phyloP scores from a whole-genome alignment of 2,329 filamentous ascomycete genomes.

The Paracorniculantispora psalliotae region DNA sequence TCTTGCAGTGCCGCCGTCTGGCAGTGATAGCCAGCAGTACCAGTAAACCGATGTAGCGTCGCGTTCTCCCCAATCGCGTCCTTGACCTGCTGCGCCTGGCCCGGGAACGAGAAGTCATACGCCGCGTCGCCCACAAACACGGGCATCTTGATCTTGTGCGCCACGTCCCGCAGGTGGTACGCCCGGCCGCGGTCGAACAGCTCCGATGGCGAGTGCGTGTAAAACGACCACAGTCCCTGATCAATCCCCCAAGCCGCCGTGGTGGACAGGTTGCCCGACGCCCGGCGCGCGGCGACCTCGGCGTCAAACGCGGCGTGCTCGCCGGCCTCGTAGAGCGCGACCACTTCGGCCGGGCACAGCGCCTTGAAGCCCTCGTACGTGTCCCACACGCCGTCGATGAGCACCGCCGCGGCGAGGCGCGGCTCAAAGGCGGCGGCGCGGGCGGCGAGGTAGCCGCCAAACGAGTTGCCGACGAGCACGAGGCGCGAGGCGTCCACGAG shows the following conservation, averaged over 20 bases:
- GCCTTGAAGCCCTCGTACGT: slow-evolving; percentile 15
- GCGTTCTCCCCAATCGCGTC: slow-evolving; percentile 7
- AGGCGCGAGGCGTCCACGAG: slow-evolving; percentile 29
- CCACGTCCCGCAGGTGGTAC: neutral
- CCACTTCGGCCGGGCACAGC: neutral
- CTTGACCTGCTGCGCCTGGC: neutral
- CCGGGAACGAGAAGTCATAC: neutral
- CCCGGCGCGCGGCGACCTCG: neutral
- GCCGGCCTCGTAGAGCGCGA: slow-evolving; percentile 9
- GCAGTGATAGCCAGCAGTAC: slow-evolving; percentile 8
- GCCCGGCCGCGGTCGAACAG: slow-evolving; percentile 5
- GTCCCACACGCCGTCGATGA: slow-evolving; percentile 35
- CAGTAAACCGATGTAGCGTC: slow-evolving; percentile 1
- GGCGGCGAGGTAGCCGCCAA: slow-evolving; percentile 36
- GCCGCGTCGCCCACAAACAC: slow-evolving; percentile 7
- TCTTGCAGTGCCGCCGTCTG: slow-evolving; percentile 8
- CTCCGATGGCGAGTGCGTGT: slow-evolving; percentile 10
- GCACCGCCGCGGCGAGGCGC: slow-evolving; percentile 34
- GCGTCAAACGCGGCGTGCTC: slow-evolving; percentile 12
- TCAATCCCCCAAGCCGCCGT: slow-evolving; percentile 9
- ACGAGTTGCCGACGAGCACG: slow-evolving; percentile 35
- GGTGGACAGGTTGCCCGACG: neutral
- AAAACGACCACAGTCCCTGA: slow-evolving; percentile 9
- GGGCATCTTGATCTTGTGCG: slow-evolving; percentile 7
- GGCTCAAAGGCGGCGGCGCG: slow-evolving; percentile 40